Evolutionary conservation across 139 green algal species (phyloP), one percentile per base, ranked within the genome.

Genomic region (Micromonas commoda): DNA sequence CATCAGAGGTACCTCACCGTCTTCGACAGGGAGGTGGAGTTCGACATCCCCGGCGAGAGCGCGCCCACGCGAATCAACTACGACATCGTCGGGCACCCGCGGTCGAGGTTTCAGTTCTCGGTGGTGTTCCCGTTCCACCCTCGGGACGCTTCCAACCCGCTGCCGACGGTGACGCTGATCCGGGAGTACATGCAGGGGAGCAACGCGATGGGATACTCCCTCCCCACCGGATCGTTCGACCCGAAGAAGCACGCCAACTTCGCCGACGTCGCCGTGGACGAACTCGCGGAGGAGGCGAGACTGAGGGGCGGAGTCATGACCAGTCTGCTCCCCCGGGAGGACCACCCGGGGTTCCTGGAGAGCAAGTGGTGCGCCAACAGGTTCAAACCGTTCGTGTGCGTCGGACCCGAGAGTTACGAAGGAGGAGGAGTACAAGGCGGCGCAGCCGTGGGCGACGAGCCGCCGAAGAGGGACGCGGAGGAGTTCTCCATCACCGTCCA

Each of bases 361-460:
- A 77, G 31, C 31, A 77, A 77, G 71, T 77, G 71, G 71, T 77
- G 71, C 52, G 21, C 31, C 19, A 77, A 77, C 33, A 39, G 53
- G 29, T 77, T 77, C 33, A 31, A 68, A 16, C 71, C 71, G 29
- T 77, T 77, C 52, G 23, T 77, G 5, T 45, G 45, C 71, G 71
- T 77, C 24, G 71, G 61, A 34, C 24, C 13, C n/a, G 60, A 68
- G 5, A 24, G 24, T 6, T 9, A 9, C 16, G 5, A 23, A 9
- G 45, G 45, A 9, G 45, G 45, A 9, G 45, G 45, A 57, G 9
- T 9, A 9, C 9, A 16, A 9, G 37, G 20, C 1, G 5, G 6
- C 29, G 68, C 37, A 34, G 9, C 23, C 9, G 66, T 29, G 29
- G 66, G 29, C 24, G 70, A 45, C 29, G 24, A 64, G 13, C 34